Evolutionary conservation across 1,284 basidiomycete species (phyloP), one percentile per base, ranked within the genome.

Genomic region (Cronartium quercuum): DNA sequence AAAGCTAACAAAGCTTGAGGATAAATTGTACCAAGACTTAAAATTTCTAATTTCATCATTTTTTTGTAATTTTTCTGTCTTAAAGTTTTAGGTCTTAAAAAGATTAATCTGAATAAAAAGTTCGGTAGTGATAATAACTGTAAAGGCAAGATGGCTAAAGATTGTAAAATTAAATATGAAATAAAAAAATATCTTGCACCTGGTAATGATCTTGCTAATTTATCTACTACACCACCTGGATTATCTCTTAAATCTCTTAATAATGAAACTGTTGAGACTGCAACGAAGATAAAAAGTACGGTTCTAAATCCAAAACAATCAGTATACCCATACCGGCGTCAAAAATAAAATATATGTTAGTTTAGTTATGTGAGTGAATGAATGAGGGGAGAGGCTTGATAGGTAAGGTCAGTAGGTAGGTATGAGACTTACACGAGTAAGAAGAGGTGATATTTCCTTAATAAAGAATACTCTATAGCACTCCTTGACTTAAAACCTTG

Each of bases 1-100:
- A 82, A 82, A 64, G 82, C 78, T 60, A 82, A 78, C 44, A 82
- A 75, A 21, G 81, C 80, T 63, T 81, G 80, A 13, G 81, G 81
- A 68, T 82, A 82, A 44, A 82, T 77, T 55, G 79, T 81, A 37
- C 80, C 79, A 67, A 81, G 77, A 24, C 77, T 78, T 13, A 82
- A 68, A n/a, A 77, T 78, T 1, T 80, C 63, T 34, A 73, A 57
- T 12, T 18, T 55, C 57, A 79, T 78, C 44, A 79, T 76, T 61
- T 81, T 79, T 38, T 80, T 79, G 42, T 78, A 78, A 58, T 80
- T 78, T 1, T 80, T 76, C 15, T 81, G 81, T 9, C 81, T 81
- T 21, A 74, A 64, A 0, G 79, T 79, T n/a, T 51, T 68, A 34
- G 78, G 78, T 0, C 81, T n/a, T 10, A 79, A 68, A 35, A 75